Percentiles rank a stretch among this genome's conserved stretches.
Evolutionary conservation across 2,329 filamentous ascomycete species (phyloP).

Genomic region (Xylariaceae sp.): DNA sequence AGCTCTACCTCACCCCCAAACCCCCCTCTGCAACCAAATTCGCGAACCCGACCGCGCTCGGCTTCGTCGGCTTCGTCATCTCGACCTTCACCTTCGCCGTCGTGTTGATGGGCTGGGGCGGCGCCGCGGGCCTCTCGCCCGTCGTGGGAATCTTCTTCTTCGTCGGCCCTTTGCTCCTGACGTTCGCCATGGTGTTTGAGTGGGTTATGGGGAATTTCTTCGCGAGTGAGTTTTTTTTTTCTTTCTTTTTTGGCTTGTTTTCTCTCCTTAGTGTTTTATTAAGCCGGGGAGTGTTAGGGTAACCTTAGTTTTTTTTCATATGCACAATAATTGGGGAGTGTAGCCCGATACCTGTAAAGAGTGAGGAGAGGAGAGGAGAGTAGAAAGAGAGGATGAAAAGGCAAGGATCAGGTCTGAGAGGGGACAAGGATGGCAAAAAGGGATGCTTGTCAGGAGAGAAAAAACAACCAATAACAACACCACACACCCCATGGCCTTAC

Average conservation of each 20-base stretch:
- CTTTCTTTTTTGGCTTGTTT: background rate
- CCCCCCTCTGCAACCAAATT: slow-evolving; percentile 33
- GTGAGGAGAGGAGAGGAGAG: no score
- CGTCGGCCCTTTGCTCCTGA: slow-evolving; percentile 41
- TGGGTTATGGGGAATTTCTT: slow-evolving; percentile 50
- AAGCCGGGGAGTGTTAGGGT: no score
- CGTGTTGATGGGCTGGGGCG: slow-evolving; percentile 34
- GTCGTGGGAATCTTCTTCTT: slow-evolving; percentile 37
- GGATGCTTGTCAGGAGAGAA: no score
- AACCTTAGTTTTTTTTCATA: no score
- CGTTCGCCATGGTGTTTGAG: slow-evolving; percentile 44
- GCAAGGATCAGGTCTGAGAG: no score
- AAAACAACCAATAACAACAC: no score
- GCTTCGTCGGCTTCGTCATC: slow-evolving; percentile 36
- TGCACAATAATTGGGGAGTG: no score
- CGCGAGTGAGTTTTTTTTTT: slow-evolving; percentile 26
- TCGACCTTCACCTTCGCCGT: slow-evolving; percentile 35
- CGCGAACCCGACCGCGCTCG: slow-evolving; percentile 34
- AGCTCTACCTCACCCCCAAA: slow-evolving; percentile 36
- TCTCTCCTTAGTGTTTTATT: no score
- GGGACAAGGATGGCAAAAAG: no score
- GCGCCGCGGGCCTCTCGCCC: slow-evolving; percentile 29
- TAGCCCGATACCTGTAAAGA: no score
- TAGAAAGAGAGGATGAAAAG: no score
- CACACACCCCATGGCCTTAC: no score